Base-by-base conservation (phyloP, 2,329 filamentous ascomycete species). In the Ambrosiella xylebori region DNA sequence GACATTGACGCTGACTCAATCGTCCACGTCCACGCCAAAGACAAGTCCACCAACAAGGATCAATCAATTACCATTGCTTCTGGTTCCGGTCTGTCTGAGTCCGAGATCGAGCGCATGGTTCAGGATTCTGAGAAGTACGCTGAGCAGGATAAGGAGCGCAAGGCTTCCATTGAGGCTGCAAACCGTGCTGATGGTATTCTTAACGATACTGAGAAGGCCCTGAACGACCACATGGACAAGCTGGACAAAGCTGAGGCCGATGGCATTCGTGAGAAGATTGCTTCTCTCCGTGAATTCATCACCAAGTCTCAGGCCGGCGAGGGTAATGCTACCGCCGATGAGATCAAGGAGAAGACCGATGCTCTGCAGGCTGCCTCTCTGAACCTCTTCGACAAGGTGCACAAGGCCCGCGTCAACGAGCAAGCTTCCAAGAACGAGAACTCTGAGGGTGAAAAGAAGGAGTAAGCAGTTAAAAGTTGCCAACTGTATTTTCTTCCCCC, bases 361-460 rank as follows among this genome's bases (percentile, higher is more conserved):
- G 91, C 96, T 74, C 86, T 98, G 69, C 93, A 97, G 78, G 87
- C 86, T 71, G 88, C 91, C 65, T 91, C 86, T 74, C 78, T 98
- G 75, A 95, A 87, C 76, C 84, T 97, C 68, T 97, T 98, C 73
- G 93, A 97, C 78, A 96, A 97, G 86, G 95, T 98, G 88, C 91
- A 98, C 86, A 94, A 95, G 80, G 88, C 91, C 65, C 85, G 88
- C 66, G 71, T 74, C 65, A 86, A 90, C 76, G 72, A 79, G 67
- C 72, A 76, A 69, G 72, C 78, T 67, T 72, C 76, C 68, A 68
- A 74, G 73, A 67, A 78, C 61, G 82, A 86, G 70, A 82, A 77
- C 64, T 82, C 37, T n/a, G 89, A 89, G 81, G 79, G 77, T 64
- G 80, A 85, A 73, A 78, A 74, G 74, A 84, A 84, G 79, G 78